Conservation (phyloP, 805 yeast species). For the Lachancea lanzarotensis region DNA sequence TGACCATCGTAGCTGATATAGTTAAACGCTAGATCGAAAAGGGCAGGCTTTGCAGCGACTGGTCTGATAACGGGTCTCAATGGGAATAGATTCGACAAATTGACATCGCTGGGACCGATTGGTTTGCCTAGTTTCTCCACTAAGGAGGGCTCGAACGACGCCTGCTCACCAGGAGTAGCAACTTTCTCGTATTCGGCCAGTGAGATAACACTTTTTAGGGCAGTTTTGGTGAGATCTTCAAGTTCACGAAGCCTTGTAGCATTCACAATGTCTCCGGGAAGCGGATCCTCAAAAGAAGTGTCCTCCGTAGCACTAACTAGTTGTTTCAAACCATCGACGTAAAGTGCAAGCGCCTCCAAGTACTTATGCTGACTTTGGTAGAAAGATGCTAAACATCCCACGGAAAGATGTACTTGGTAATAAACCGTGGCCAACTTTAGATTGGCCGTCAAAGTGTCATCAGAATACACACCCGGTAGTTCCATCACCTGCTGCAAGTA, state of each 20-base stretch:
- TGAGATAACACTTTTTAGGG: slow-evolving; percentile 28
- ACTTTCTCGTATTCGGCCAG: slow-evolving; percentile 32
- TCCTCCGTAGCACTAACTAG: slow-evolving; percentile 13
- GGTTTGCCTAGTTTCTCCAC: slow-evolving; percentile 34
- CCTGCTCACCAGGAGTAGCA: slow-evolving; percentile 8
- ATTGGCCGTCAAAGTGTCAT: slow-evolving; percentile 52
- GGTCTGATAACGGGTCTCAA: slow-evolving; percentile 45
- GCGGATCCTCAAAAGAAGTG: slow-evolving; percentile 7
- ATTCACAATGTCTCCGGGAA: slow-evolving; percentile 22
- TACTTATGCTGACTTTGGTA: slow-evolving; percentile 26
- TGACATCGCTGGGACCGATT: slow-evolving; percentile 19
- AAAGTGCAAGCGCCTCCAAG: slow-evolving; percentile 28
- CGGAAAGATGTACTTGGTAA: slow-evolving; percentile 17
- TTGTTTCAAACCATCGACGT: slow-evolving; percentile 21
- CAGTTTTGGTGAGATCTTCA: slow-evolving; percentile 37
- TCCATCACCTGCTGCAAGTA: slow-evolving; percentile 59
- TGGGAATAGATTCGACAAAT: slow-evolving; percentile 25
- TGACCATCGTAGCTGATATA: slow-evolving; percentile 44
- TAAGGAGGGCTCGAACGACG: slow-evolving; percentile 24
- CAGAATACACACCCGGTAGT: slow-evolving; percentile 88
- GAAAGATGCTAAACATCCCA: slow-evolving; percentile 25
- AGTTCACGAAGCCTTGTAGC: slow-evolving; percentile 44
- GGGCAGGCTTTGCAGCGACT: slow-evolving; percentile 75
- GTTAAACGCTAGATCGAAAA: slow-evolving; percentile 86
- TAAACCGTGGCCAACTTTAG: slow-evolving; percentile 21